phyloP scores from a whole-genome alignment of 1,139 yeast genomes.

The Hyphopichia buzzinii region DNA sequence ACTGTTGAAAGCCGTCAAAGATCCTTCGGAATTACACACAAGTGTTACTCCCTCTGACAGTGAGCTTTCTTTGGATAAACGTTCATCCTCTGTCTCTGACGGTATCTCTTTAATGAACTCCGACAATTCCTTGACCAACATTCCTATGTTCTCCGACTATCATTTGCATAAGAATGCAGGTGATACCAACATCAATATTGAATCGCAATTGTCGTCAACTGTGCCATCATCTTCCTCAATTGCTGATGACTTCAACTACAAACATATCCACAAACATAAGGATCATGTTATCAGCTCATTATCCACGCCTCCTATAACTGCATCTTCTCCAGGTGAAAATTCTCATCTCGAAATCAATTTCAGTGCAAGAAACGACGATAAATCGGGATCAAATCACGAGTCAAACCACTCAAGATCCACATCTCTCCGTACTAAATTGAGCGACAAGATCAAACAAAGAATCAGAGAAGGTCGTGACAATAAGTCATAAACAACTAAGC shows the following conservation, averaged over 20 bases:
- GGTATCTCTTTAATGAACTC: conserved; percentile 55
- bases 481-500: no score
- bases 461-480: conserved; percentile 34
- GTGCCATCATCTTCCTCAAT: conserved; percentile 27
- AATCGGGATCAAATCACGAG: neutral
- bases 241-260: conserved; percentile 25
- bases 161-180: conserved; percentile 35
- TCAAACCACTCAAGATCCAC: conserved; percentile 4
- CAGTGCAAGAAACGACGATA: conserved; percentile 12
- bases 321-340: conserved; percentile 18
- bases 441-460: conserved; percentile 35
- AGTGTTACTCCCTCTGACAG: conserved; percentile 14
- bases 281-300: neutral
- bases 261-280: conserved; percentile 1
- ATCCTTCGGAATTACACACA: neutral
- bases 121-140: conserved; percentile 51
- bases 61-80: conserved; percentile 20
- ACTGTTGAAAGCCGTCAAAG: neutral
- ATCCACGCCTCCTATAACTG: conserved; percentile 4
- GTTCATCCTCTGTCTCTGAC: conserved; percentile 45
- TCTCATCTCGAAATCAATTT: conserved; percentile 41
- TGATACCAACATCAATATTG: conserved; percentile 22
- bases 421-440: conserved; percentile 14
- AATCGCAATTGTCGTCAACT: conserved; percentile 21
- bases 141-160: conserved; percentile 54